Percentiles rank a stretch among this genome's conserved stretches.
These are phyloP conservation scores for Trametes sp. DNA, from an alignment of 1,284 basidiomycete genomes.

Conservation along the genomic window DNA sequence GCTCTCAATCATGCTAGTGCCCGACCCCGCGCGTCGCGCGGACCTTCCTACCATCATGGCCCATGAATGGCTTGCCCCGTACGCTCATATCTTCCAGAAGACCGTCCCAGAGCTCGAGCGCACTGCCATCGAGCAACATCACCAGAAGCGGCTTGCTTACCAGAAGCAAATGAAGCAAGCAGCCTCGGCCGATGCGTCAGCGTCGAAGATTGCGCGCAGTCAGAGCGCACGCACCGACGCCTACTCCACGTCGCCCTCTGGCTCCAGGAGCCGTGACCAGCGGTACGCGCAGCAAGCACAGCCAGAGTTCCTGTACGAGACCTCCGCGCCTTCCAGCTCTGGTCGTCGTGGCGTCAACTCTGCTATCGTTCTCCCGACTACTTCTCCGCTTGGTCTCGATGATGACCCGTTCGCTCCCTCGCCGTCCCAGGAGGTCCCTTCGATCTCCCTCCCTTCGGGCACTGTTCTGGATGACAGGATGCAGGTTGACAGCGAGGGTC, in stretches of 20 bases:
- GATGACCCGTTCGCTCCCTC: constrained; percentile 61
- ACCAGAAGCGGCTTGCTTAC: constrained; percentile 82
- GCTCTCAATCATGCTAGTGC: constrained; percentile 87
- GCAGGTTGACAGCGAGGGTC: constrained; percentile 25
- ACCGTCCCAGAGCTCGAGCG: constrained; percentile 82
- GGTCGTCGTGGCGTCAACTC: constrained; percentile 52
- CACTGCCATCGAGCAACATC: constrained; percentile 85
- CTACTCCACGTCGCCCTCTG: constrained; percentile 38
- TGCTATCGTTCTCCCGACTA: constrained; percentile 52
- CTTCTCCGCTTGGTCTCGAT: constrained; percentile 47
- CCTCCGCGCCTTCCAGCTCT: constrained; percentile 47
- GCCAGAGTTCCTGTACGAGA: constrained; percentile 62
- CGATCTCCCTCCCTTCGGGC: constrained; percentile 26
- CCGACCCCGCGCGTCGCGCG: constrained; percentile 78
- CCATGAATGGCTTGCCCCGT: constrained; percentile 84
- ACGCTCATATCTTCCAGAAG: constrained; percentile 71
- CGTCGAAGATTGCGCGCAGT: constrained; percentile 50
- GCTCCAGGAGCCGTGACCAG: constrained; percentile 48
- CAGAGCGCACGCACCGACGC: constrained; percentile 55
- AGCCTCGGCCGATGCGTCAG: constrained; percentile 44
- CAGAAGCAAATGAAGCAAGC: constrained; percentile 72
- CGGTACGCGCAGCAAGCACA: constrained; percentile 42
- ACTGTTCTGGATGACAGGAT: constrained; percentile 23
- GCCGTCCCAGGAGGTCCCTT: constrained; percentile 39
- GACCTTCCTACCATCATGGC: constrained; percentile 80